phyloP scores from a whole-genome alignment of 345 rosid genomes.

The Euphorbia peplus region DNA sequence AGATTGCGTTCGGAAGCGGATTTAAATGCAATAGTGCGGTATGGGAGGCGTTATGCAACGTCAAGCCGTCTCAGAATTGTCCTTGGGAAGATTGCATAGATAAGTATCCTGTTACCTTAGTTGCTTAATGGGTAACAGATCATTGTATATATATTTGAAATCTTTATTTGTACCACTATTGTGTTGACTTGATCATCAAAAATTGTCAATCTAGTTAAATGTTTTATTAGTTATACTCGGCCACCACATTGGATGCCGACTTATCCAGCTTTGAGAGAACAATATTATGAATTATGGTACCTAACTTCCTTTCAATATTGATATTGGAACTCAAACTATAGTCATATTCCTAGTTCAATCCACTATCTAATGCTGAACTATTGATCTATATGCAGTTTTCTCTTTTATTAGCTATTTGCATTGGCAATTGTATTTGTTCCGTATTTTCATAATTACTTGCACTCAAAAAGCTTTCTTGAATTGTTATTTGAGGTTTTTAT shows the following conservation, averaged over 20 bases:
- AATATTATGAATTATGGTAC: too few relatives aligned
- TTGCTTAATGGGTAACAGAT: background rate
- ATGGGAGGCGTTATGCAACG: constrained; percentile 22
- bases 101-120: constrained; percentile 14
- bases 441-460: background rate
- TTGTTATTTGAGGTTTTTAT: background rate
- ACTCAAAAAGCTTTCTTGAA: background rate
- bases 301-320: too few relatives aligned
- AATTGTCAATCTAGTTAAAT: background rate
- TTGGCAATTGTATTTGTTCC: background rate
- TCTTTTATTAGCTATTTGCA: background rate
- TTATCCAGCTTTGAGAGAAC: too few relatives aligned
- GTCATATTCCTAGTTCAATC: too few relatives aligned
- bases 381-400: too few relatives aligned
- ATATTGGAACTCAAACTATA: too few relatives aligned
- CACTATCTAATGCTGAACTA: too few relatives aligned
- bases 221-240: too few relatives aligned
- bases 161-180: background rate
- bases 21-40: constrained; percentile 30
- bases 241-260: too few relatives aligned
- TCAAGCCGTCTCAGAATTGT: constrained; percentile 8
- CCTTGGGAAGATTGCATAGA: constrained; percentile 27
- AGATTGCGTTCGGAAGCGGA: constrained; percentile 28
- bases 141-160: background rate
- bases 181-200: background rate